Evolutionary conservation across 495 filamentous ascomycete species (phyloP), one percentile per base, ranked within the genome.

Genomic region (Aeminium ludgeri): DNA sequence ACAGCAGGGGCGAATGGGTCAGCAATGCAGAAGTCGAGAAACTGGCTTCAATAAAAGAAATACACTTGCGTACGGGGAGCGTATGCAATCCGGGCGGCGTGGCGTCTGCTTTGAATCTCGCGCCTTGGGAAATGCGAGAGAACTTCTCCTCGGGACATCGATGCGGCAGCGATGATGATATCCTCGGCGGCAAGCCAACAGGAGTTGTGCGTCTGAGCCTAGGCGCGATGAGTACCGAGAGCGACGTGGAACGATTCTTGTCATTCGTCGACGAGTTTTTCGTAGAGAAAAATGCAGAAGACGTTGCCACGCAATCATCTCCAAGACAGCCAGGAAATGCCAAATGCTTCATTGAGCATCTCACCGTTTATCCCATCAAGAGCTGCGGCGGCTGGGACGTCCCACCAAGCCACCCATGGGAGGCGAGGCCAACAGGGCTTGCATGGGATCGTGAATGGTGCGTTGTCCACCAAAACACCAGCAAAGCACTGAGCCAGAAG

Each of bases 371-470:
- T 50, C 86, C 86, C 0, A 87, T 95, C 58, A 93, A 93, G 60
- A 83, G 78, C 52, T 95, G 86, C 53, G 80, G 70, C 6, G 78
- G 78, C 6, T 86, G 76, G 49, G 66, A 64, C n/a, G 68, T 95
- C 30, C 77, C 83, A 0, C 45, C 63, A 1, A 71, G 61, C 6
- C 59, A 59, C 17, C 53, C 64, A 15, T 95, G 86, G 86, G 75
- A 82, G 53, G 68, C 92, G 19, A 70, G 66, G 35, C 60, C 64
- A 12, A 80, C 91, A 59, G 86, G 86, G 0, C 62, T 95, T 5
- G 79, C 76, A 13, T 93, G 86, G 86, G 86, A 95, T 56, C 64
- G 86, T 37, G 86, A 95, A 59, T 95, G 86, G 86, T 92, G 84
- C 54, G 59, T 95, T 12, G 69, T 95, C 12, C 84, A 92, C 55